These are phyloP conservation scores for Pseudocercospora vitis DNA, from an alignment of 2,329 filamentous ascomycete species.

Conservation along the genomic window DNA sequence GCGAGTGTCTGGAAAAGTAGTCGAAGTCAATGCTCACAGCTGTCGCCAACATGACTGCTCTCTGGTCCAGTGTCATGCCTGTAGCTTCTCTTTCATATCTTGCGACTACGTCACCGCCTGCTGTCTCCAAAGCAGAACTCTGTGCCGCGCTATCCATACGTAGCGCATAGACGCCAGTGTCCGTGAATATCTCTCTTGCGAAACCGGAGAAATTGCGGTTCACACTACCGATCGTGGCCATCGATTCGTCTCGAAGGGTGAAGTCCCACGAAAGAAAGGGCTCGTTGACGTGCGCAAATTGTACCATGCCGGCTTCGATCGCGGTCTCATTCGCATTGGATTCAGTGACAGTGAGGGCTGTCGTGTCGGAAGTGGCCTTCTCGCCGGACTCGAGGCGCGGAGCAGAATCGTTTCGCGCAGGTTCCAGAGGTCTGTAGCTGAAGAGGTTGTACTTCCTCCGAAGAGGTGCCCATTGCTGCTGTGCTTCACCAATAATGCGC, in stretches of 20 bases:
- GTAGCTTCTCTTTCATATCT: conserved; percentile 34
- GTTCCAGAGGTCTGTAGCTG: conserved; percentile 49
- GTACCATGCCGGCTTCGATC: conserved; percentile 51
- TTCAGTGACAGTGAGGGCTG: conserved; percentile 50
- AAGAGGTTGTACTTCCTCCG: conserved; percentile 66
- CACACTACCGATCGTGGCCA: conserved; percentile 58
- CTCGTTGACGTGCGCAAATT: conserved; percentile 64
- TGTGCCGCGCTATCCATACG: conserved; percentile 62
- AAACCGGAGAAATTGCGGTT: conserved; percentile 65
- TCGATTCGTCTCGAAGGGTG: conserved; percentile 53
- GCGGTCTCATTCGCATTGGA: conserved; percentile 43
- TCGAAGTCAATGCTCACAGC: conserved; percentile 67
- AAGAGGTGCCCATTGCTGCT: conserved; percentile 63
- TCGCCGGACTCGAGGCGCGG: conserved; percentile 39
- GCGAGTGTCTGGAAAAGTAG: conserved; percentile 64
- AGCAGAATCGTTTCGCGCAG: conserved; percentile 39
- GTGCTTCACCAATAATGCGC: conserved; percentile 63
- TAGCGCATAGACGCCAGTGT: conserved; percentile 64
- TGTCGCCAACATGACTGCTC: conserved; percentile 65
- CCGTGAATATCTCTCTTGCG: conserved; percentile 64
- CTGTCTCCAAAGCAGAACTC: conserved; percentile 34
- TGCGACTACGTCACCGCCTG: conserved; percentile 30
- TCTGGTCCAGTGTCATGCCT: conserved; percentile 65
- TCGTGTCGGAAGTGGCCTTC: conserved; percentile 45
- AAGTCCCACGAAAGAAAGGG: conserved; percentile 67